Evolutionary conservation across 352 stramenopile species (phyloP).

Genomic region (Pythium vanterpoolii): DNA sequence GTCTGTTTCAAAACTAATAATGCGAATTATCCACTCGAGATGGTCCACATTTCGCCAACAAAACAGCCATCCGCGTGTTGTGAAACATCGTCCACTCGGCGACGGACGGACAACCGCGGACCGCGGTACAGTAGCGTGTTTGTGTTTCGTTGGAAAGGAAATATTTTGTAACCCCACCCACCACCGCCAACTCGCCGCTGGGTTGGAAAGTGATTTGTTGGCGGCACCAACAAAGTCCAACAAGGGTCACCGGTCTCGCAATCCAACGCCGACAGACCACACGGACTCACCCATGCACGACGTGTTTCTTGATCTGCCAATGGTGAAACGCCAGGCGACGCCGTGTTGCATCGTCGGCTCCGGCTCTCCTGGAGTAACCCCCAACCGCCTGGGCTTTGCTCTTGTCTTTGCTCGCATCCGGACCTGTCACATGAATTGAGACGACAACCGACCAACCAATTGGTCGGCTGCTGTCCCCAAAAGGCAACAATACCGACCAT

Average conservation of each 20-base stretch:
- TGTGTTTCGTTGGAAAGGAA: background rate
- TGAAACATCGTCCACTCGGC: background rate
- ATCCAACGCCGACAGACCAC: background rate
- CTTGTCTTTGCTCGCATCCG: background rate
- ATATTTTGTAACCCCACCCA: background rate
- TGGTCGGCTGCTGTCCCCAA: too few species aligned
- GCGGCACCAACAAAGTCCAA: too few species aligned
- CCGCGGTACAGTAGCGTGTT: too few species aligned
- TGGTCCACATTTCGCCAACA: background rate
- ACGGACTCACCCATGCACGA: background rate
- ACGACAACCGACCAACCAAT: too few species aligned
- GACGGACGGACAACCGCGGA: too few species aligned
- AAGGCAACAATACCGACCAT: background rate
- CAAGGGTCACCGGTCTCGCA: slow-evolving; percentile 1
- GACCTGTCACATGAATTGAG: slow-evolving; percentile 9
- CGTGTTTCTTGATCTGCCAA: background rate
- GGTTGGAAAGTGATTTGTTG: background rate
- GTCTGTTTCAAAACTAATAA: background rate
- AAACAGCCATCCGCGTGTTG: background rate
- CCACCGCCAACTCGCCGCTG: background rate
- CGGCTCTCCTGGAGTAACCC: background rate
- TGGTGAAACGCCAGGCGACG: too few species aligned
- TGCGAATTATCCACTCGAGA: background rate
- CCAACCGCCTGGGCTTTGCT: background rate
- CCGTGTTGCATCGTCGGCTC: background rate